Evolutionary conservation across 768 basidiomycete species (phyloP).

Genomic region (Suillus subluteus): DNA sequence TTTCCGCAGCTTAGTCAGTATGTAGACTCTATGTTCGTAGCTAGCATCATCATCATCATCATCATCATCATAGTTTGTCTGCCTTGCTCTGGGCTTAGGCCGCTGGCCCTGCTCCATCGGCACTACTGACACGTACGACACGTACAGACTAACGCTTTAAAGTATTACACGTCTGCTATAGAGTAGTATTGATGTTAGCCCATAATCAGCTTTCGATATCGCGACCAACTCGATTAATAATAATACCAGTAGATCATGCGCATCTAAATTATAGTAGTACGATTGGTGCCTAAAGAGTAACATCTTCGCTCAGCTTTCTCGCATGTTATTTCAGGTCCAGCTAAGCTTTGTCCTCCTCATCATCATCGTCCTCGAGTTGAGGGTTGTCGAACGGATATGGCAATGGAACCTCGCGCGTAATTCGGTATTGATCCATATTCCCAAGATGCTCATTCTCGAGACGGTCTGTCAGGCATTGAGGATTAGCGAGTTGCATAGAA

Average conservation of each 20-base stretch:
- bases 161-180: not conserved
- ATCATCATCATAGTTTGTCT: no score
- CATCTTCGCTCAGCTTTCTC: not conserved
- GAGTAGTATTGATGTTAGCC: not conserved
- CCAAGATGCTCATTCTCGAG: slow-evolving; percentile 91
- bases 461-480: slow-evolving; percentile 51
- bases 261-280: not conserved
- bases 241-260: not conserved
- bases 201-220: not conserved
- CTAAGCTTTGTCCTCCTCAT: slow-evolving; percentile 43
- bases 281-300: not conserved
- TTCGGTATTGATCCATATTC: slow-evolving; percentile 92
- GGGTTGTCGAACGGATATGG: slow-evolving; percentile 65
- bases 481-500: not conserved
- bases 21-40: no score
- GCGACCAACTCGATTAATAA: not conserved
- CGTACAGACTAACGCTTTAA: not conserved
- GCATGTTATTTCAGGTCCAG: not conserved
- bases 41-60: no score
- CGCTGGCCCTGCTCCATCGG: no score
- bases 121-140: no score
- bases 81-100: no score
- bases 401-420: slow-evolving; percentile 82
- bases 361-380: slow-evolving; percentile 47
- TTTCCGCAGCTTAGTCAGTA: no score